These are phyloP conservation scores for Kluyveromyces marxianus DNA, from an alignment of 1,139 yeast species.

Conservation along the genomic window DNA sequence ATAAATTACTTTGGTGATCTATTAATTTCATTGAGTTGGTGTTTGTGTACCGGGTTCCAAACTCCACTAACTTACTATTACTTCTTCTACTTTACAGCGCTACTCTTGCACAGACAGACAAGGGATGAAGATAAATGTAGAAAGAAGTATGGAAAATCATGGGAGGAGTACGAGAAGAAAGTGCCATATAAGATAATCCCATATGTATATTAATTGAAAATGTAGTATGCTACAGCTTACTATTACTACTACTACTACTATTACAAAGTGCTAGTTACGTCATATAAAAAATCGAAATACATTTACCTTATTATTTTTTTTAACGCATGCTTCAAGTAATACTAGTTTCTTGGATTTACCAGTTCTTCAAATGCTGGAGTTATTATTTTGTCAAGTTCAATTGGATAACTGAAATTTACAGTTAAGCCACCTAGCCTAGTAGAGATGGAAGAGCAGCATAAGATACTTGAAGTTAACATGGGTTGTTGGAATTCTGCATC, in stretches of 20 bases:
- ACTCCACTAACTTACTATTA: conserved; percentile 86
- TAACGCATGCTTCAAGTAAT: no score
- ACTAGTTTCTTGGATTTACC: background rate
- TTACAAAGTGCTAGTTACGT: background rate
- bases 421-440: conserved; percentile 23
- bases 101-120: conserved; percentile 77
- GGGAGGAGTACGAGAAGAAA: conserved; percentile 69
- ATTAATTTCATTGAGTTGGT: conserved; percentile 88
- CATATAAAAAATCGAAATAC: no score
- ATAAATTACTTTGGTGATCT: conserved; percentile 95
- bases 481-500: conserved; percentile 27
- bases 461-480: conserved; percentile 19
- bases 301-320: background rate
- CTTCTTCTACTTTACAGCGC: conserved; percentile 69
- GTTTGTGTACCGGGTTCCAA: conserved; percentile 77
- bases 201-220: conserved; percentile 50
- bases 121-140: conserved; percentile 92
- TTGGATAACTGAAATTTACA: conserved; percentile 21
- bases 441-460: conserved; percentile 20
- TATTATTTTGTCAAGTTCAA: background rate
- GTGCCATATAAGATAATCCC: conserved; percentile 94
- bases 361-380: background rate
- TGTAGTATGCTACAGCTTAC: background rate
- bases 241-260: background rate
- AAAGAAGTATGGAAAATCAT: conserved; percentile 71